phyloP scores from a whole-genome alignment of 2,329 filamentous ascomycete species.

The Alternaria postmessia region DNA sequence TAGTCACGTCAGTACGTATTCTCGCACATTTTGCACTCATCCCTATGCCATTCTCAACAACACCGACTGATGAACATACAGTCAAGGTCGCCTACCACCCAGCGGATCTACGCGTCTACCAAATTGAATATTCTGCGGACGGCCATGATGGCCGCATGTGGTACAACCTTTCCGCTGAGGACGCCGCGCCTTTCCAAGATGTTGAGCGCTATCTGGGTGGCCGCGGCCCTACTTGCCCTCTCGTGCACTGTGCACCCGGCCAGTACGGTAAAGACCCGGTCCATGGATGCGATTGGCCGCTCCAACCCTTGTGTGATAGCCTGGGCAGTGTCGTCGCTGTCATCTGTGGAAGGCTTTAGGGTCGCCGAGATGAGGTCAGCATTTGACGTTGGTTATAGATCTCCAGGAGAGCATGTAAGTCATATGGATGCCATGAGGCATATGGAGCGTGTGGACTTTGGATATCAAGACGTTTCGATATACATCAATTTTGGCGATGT shows the following conservation, averaged over 20 bases:
- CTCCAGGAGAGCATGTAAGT: too few species aligned
- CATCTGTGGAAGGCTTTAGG: not conserved
- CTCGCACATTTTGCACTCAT: not conserved
- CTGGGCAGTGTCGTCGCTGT: slow-evolving; percentile 3
- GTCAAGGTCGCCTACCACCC: slow-evolving; percentile 10
- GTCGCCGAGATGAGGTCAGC: not conserved
- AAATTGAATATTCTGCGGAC: slow-evolving; percentile 10
- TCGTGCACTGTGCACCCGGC: slow-evolving; percentile 4
- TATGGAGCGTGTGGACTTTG: not conserved
- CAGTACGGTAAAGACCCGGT: slow-evolving; percentile 6
- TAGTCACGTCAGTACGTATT: slow-evolving; percentile 3
- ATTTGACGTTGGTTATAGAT: not conserved
- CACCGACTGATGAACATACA: not conserved
- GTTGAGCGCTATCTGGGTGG: slow-evolving; percentile 5
- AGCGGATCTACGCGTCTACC: slow-evolving; percentile 1
- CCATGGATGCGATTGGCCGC: slow-evolving; percentile 9
- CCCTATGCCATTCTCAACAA: not conserved
- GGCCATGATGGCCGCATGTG: slow-evolving; percentile 1
- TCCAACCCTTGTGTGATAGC: not conserved
- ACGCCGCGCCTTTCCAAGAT: slow-evolving; percentile 6
- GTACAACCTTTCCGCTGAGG: slow-evolving; percentile 10
- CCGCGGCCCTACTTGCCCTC: slow-evolving; percentile 1
- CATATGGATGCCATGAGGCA: not conserved
- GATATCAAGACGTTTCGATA: not conserved
- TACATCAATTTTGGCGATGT: not conserved